A percentile compares a stretch with the other conserved stretches of the same genome.
Conservation (phyloP, 2,329 filamentous ascomycete species). For the Achaetomium macrosporum region DNA sequence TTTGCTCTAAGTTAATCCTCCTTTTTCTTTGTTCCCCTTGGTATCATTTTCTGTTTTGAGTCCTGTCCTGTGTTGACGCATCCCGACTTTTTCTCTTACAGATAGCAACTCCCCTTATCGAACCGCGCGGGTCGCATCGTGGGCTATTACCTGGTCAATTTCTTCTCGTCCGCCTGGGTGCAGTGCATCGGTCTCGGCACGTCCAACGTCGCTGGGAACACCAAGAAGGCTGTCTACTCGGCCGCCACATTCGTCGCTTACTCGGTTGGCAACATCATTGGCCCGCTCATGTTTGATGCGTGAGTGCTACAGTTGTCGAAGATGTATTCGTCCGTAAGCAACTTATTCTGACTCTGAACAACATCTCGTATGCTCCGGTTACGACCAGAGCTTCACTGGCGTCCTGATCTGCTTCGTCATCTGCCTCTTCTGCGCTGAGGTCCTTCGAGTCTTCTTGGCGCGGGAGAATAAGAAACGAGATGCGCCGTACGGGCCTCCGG, state of each 20-base stretch:
- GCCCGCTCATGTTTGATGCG: constrained; percentile 31
- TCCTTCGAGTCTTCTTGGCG: constrained; percentile 26
- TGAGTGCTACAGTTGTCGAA: constrained; percentile 4
- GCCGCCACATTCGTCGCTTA: constrained; percentile 31
- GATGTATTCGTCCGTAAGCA: neutral
- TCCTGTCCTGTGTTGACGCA: neutral
- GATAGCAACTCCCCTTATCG: constrained; percentile 25
- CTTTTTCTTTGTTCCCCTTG: too few species aligned
- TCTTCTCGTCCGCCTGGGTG: constrained; percentile 29
- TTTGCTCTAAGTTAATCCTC: constrained; percentile 23
- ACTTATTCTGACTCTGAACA: too few species aligned
- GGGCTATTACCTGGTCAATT: constrained; percentile 29
- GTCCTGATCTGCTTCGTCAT: constrained; percentile 29
- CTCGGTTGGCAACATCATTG: constrained; percentile 32
- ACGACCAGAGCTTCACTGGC: constrained; percentile 26
- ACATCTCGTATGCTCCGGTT: constrained; percentile 26
- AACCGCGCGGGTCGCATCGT: constrained; percentile 25
- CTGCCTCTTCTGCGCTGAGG: constrained; percentile 27
- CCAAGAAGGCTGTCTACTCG: constrained; percentile 29
- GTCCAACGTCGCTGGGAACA: constrained; percentile 31
- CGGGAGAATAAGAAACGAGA: constrained; percentile 30
- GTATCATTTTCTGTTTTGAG: too few species aligned
- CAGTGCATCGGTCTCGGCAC: constrained; percentile 30
- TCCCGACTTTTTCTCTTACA: neutral
- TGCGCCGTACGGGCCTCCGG: constrained; percentile 27